Base-by-base conservation (phyloP, 192 early-diverging fungal genomes). In the Coemansia sp. region DNA sequence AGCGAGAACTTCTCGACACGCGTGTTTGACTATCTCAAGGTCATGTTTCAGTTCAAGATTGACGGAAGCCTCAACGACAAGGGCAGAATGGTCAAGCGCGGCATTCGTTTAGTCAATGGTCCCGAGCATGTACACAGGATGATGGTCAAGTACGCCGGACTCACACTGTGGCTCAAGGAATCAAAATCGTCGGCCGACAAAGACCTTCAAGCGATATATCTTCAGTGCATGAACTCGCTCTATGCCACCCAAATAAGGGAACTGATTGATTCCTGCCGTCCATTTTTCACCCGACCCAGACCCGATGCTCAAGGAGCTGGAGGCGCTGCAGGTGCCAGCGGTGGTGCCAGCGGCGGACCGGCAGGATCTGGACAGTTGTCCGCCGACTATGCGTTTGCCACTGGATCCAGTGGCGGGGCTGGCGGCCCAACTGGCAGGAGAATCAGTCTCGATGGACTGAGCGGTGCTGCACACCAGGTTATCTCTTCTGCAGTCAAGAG, bases 131-230 rank as follows among this genome's bases (percentile, higher is more conserved):
- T 91, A 15, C 89, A 90, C 72, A 86, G 88, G 60, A 71, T 78
- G 41, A 72, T 92, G 57, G 80, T 88, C 50, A 84, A 84, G 61
- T 93, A 89, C 54, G 87, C 85, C 12, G 89, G 89, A 3, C 73
- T 92, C 43, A 85, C 86, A 42, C 62, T 90, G 16, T 93, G 92
- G 92, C 79, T 91, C 59, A 86, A 88, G 63, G 88, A 92, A 57
- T 86, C 92, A 71, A 90, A 92, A 43, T 79, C 90, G 26, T 77
- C 84, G 32, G 81, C 87, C 19, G 88, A 91, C 71, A 86, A 86
- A 59, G 92, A 93, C 63, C 67, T 92, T 6, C 91, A 92, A 56
- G 88, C 84, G 69, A 84, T 93, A 47, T 89, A 89, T 52, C 72
- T 87, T 12, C 85, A 86, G 65, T 74, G 84, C 19, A 84, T 89